A percentile compares a stretch with the other conserved stretches of the same genome.
Evolutionary conservation across 1,139 yeast genomes (phyloP).

Genomic region (Scheffersomyces quercinus): DNA sequence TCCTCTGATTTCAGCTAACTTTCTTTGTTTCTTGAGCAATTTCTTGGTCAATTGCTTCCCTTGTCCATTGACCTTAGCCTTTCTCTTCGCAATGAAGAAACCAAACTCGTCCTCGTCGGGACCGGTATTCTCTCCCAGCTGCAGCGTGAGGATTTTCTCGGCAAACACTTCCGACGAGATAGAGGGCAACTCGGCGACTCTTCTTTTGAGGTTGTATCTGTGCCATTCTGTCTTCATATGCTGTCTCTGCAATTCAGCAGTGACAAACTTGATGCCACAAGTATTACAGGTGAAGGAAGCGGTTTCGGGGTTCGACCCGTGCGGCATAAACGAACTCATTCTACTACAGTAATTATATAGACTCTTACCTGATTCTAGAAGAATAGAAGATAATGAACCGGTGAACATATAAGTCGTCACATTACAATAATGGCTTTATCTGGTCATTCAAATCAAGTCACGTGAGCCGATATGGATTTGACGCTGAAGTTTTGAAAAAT

Average conservation of each 20-base stretch:
- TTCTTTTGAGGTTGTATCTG: constrained; percentile 84
- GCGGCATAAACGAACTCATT: constrained; percentile 29
- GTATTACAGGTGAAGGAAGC: constrained; percentile 77
- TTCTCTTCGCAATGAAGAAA: constrained; percentile 42
- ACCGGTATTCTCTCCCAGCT: constrained; percentile 33
- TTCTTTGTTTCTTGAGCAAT: constrained; percentile 16
- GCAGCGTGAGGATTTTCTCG: constrained; percentile 57
- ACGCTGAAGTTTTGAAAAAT: background rate
- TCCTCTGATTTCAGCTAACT: constrained; percentile 9
- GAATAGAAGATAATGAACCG: no score
- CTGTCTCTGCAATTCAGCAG: constrained; percentile 77
- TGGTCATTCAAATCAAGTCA: background rate
- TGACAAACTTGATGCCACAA: constrained; percentile 75
- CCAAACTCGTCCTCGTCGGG: constrained; percentile 67
- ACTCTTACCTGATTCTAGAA: no score
- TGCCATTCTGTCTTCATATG: constrained; percentile 99
- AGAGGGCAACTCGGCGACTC: constrained; percentile 83
- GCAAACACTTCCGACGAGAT: constrained; percentile 80
- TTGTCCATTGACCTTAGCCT: constrained; percentile 20
- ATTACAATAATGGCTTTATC: background rate
- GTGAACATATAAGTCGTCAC: background rate
- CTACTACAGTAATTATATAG: no score
- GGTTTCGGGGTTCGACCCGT: constrained; percentile 35
- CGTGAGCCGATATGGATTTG: background rate
- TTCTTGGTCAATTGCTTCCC: constrained; percentile 23